Evolutionary conservation across 805 yeast genomes (phyloP).

Genomic region (Tetrapisispora iriomotensis): DNA sequence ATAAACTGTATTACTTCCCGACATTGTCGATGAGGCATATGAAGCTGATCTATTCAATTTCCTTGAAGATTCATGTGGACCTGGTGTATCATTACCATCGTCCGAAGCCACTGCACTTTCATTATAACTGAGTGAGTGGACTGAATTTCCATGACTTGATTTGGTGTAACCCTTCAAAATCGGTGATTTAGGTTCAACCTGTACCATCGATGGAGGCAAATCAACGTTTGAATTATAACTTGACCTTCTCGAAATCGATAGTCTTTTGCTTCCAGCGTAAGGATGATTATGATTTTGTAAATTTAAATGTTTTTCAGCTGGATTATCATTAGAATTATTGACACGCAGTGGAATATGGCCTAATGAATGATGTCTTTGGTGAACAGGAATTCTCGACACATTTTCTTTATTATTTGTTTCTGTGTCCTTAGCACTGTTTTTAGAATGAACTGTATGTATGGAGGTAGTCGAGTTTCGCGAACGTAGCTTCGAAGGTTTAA

Average conservation of each 20-base stretch:
- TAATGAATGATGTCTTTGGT: slow-evolving; percentile 3
- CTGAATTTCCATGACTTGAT: slow-evolving; percentile 6
- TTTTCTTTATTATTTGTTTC: neutral
- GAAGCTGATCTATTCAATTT: slow-evolving; percentile 18
- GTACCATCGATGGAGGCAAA: slow-evolving; percentile 61
- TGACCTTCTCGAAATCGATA: slow-evolving; percentile 17
- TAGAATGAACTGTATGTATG: neutral
- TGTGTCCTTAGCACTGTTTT: neutral
- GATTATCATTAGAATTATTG: neutral
- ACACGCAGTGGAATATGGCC: slow-evolving; percentile 1
- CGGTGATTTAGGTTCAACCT: slow-evolving; percentile 64
- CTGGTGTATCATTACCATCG: slow-evolving; percentile 9
- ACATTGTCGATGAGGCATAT: slow-evolving; percentile 19
- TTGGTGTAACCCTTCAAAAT: slow-evolving; percentile 40
- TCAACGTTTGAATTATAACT: slow-evolving; percentile 28
- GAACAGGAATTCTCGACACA: neutral
- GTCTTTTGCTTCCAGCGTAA: no score
- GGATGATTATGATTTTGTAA: no score
- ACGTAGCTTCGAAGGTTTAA: neutral
- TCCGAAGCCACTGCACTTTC: slow-evolving; percentile 17
- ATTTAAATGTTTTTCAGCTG: neutral
- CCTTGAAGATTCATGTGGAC: slow-evolving; percentile 1
- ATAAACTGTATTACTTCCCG: slow-evolving; percentile 24
- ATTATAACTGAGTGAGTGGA: slow-evolving; percentile 14
- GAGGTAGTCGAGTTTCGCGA: neutral